Base-by-base conservation (phyloP, 176 grass and related monocot species). In the Pontederia crassipes region DNA sequence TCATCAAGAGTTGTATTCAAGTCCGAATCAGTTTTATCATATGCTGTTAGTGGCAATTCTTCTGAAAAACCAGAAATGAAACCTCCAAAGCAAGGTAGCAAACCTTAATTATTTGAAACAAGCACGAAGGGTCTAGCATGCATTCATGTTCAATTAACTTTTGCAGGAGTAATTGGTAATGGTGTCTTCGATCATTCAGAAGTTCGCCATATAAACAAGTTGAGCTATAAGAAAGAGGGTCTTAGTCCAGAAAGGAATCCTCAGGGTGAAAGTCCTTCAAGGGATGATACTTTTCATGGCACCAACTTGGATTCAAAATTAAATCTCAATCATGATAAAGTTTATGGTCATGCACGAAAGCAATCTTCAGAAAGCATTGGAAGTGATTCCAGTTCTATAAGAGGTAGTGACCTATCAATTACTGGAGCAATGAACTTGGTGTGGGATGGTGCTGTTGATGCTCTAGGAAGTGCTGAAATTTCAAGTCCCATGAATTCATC, bases 381-480 rank as follows among this genome's bases (percentile, higher is more conserved):
- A 5, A 98, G 94, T 70, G 88, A 98, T 82, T 75, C 80, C 68
- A 98, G 94, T 83, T 95, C 91, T 82, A 83, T 95, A 54, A 84
- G 83, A 74, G 86, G 91, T 10, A 95, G 86, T 61, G 91, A 95
- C 58, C 48, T 87, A 57, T 98, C 94, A 26, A 66, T 71, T 48
- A 57, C 88, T 68, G 94, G 88, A 46, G 62, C 48, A 76, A 80
- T 65, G 55, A 85, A 67, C 79, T 86, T 79, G 2, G 61, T 86
- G 27, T 92, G 82, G 83, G 93, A 98, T 66, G 77, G 81, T 53
- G 74, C 77, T 53, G 32, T 68, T 50, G 93, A 86, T 78, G 40
- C 77, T 45, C 78, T 85, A 48, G 72, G 72, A 74, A 63, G 75
- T 52, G 65, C 83, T 71, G 87, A 89, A 76, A 75, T 59, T 62